phyloP scores from a whole-genome alignment of 2,329 filamentous ascomycete genomes.

The Botryosphaeria agaves region DNA sequence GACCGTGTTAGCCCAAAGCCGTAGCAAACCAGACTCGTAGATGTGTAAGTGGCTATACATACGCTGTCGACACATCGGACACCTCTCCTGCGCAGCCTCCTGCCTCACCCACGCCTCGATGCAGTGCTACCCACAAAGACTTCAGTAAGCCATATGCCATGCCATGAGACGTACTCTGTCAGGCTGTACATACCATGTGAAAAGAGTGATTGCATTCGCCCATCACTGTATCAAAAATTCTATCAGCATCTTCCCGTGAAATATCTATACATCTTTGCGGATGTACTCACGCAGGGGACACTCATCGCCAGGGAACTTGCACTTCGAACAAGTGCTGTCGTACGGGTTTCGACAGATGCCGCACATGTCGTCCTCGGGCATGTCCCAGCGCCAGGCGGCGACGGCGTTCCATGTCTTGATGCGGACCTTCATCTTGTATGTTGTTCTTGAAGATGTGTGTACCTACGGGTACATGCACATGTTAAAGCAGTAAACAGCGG shows the following conservation, averaged over 20 bases:
- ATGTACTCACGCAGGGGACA: slow-evolving; percentile 65
- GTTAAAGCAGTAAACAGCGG: too few species aligned
- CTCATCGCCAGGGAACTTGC: slow-evolving; percentile 94
- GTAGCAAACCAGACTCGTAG: too few species aligned
- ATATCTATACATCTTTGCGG: slow-evolving; percentile 1
- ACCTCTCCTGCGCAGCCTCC: slow-evolving; percentile 81
- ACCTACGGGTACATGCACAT: too few species aligned
- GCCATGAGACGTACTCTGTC: not conserved
- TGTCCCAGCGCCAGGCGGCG: slow-evolving; percentile 94
- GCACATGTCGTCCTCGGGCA: slow-evolving; percentile 93
- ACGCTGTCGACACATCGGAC: slow-evolving; percentile 97
- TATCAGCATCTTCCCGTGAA: slow-evolving; percentile 6
- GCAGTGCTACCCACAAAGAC: slow-evolving; percentile 50
- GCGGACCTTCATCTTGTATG: slow-evolving; percentile 67
- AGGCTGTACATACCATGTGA: slow-evolving; percentile 54
- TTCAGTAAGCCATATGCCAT: not conserved
- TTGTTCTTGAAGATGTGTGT: too few species aligned
- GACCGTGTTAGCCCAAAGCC: too few species aligned
- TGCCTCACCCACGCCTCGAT: slow-evolving; percentile 93
- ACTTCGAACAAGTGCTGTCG: slow-evolving; percentile 92
- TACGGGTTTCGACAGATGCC: slow-evolving; percentile 98
- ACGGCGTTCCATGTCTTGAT: slow-evolving; percentile 89
- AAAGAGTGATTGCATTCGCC: slow-evolving; percentile 97
- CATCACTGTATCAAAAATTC: slow-evolving; percentile 44
- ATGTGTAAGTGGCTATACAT: slow-evolving; percentile 14